A percentile compares a stretch with the other conserved stretches of the same genome.
Conservation (phyloP, 257 asterid genomes). For the Gentiana dahurica region DNA sequence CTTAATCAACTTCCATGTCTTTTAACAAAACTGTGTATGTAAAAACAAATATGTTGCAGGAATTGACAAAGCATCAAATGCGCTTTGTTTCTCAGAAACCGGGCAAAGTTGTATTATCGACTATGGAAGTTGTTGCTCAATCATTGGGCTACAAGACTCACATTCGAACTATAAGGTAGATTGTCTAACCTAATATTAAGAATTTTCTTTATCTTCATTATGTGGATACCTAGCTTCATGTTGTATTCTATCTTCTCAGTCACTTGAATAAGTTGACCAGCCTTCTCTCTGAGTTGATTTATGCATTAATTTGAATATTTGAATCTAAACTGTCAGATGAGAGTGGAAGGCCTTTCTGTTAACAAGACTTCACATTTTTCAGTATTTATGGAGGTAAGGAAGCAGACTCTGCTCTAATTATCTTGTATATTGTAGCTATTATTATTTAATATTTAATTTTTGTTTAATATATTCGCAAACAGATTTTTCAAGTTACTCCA, state of each 20-base stretch:
- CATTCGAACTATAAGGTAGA: slow-evolving; percentile 89
- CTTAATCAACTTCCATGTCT: no score
- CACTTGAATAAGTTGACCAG: background rate
- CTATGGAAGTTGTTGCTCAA: slow-evolving; percentile 98
- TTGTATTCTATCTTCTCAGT: background rate
- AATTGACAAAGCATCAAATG: slow-evolving; percentile 68
- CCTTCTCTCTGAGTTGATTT: background rate
- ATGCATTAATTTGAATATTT: background rate
- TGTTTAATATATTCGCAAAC: slow-evolving; percentile 9
- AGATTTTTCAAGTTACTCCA: slow-evolving; percentile 87
- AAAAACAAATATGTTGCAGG: slow-evolving; percentile 27
- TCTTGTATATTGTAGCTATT: no score
- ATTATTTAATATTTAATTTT: background rate
- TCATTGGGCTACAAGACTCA: slow-evolving; percentile 99
- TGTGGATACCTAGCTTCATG: background rate
- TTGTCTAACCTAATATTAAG: background rate
- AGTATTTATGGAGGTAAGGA: slow-evolving; percentile 69
- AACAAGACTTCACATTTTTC: slow-evolving; percentile 82
- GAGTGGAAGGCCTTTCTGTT: slow-evolving; percentile 88
- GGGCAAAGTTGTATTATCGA: slow-evolving; percentile 76
- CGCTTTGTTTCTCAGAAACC: slow-evolving; percentile 89
- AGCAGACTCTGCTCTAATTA: background rate
- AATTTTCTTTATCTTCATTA: background rate
- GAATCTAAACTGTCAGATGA: slow-evolving; percentile 45
- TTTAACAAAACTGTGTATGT: no score